Evolutionary conservation across 768 basidiomycete species (phyloP).

Genomic region (Austroboletus eburneus): DNA sequence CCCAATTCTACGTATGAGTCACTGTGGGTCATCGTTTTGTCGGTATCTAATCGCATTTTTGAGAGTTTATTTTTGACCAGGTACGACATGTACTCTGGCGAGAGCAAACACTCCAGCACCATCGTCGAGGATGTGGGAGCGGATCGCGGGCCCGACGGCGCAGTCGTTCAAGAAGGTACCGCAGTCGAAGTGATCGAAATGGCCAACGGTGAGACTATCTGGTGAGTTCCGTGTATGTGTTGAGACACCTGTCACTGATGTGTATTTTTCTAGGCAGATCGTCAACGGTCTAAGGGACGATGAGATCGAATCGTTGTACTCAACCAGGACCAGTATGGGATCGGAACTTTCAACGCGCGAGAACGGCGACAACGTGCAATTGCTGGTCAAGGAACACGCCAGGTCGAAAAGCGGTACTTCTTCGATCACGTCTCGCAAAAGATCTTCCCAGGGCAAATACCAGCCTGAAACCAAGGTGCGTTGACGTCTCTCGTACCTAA

Average conservation of each 20-base stretch:
- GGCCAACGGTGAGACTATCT: conserved; percentile 85
- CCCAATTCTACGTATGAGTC: conserved; percentile 73
- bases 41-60: conserved; percentile 11
- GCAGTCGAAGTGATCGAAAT: conserved; percentile 78
- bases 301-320: conserved; percentile 65
- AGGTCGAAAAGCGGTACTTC: conserved; percentile 59
- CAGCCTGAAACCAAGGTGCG: conserved; percentile 84
- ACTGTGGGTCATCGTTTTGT: conserved; percentile 48
- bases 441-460: conserved; percentile 45
- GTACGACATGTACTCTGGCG: conserved; percentile 77
- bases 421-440: conserved; percentile 61
- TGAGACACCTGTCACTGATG: neutral
- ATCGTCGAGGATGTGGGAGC: conserved; percentile 33
- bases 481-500: conserved; percentile 9
- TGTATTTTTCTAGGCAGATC: conserved; percentile 53
- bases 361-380: conserved; percentile 51
- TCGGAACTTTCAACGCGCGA: conserved; percentile 64
- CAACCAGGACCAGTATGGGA: conserved; percentile 63
- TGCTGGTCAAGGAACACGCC: conserved; percentile 75
- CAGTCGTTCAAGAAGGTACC: conserved; percentile 42
- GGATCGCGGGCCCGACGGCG: conserved; percentile 17
- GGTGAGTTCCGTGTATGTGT: conserved; percentile 45
- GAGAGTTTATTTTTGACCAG: conserved; percentile 40
- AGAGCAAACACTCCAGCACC: conserved; percentile 38
- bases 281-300: conserved; percentile 81